These are phyloP conservation scores for Pythium diclinum DNA, from an alignment of 352 stramenopile genomes.

Conservation along the genomic window DNA sequence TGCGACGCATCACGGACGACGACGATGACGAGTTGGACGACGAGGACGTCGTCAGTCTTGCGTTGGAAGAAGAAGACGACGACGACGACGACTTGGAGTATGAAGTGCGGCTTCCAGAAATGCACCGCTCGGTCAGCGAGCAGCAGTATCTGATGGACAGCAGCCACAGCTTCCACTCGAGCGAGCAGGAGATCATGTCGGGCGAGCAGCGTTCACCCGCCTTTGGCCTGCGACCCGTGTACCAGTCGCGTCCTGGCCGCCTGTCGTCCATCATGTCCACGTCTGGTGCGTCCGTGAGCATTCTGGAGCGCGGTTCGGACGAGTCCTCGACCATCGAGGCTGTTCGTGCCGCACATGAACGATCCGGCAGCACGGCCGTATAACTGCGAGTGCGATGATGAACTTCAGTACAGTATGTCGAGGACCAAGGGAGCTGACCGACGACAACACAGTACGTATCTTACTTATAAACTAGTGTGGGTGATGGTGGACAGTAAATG, in stretches of 20 bases:
- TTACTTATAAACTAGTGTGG: no score
- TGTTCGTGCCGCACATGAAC: not conserved
- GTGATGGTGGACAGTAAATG: no score
- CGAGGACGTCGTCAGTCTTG: constrained; percentile 15
- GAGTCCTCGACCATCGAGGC: constrained; percentile 21
- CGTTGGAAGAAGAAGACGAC: constrained; percentile 24
- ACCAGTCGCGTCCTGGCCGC: constrained; percentile 15
- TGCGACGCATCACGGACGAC: constrained; percentile 54
- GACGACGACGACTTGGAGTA: constrained; percentile 26
- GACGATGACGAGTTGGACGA: constrained; percentile 35
- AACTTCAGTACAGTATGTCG: not conserved
- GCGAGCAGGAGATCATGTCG: constrained; percentile 10
- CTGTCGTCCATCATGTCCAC: constrained; percentile 27
- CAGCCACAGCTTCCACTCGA: constrained; percentile 7
- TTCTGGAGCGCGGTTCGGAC: constrained; percentile 24
- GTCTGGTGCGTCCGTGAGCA: constrained; percentile 27
- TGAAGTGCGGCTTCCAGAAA: constrained; percentile 1
- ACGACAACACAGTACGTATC: no score
- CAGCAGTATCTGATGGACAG: not conserved
- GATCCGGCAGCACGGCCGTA: not conserved
- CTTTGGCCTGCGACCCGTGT: constrained; percentile 8
- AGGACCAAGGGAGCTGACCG: no score
- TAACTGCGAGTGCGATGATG: not conserved
- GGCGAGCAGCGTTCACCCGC: not conserved
- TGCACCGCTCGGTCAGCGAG: constrained; percentile 21